A percentile compares a stretch with the other conserved stretches of the same genome.
Conservation (phyloP, 352 stramenopile genomes). For the Blastocystis sp. region DNA sequence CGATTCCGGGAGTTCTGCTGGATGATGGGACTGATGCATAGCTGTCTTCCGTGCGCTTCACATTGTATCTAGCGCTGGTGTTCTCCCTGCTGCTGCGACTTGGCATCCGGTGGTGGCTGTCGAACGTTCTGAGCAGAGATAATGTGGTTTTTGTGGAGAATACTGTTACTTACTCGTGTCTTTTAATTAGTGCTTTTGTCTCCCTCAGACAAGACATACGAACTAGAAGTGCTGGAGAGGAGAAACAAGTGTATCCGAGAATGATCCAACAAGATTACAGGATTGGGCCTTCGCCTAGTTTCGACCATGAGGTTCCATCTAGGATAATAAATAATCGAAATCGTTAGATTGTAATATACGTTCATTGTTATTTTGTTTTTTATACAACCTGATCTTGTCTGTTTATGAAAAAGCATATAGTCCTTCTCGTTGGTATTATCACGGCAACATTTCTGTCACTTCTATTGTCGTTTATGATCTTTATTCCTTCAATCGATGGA, state of each 20-base stretch:
- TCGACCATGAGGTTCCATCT: no score
- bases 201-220: background rate
- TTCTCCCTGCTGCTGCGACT: background rate
- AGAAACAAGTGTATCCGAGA: background rate
- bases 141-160: background rate
- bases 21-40: background rate
- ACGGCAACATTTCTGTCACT: no score
- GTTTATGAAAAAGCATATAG: no score
- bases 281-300: no score
- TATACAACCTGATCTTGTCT: no score
- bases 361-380: no score
- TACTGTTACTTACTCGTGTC: background rate
- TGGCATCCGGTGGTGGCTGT: background rate
- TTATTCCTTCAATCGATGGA: no score
- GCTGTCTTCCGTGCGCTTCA: background rate
- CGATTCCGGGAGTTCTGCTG: background rate
- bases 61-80: background rate
- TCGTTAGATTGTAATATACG: no score
- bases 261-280: background rate
- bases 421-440: no score
- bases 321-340: no score
- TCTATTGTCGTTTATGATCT: no score
- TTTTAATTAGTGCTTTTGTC: background rate
- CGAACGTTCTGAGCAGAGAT: background rate
- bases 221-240: background rate